Conservation (phyloP, 257 asterid species). For the Cynanchum wilfordii region DNA sequence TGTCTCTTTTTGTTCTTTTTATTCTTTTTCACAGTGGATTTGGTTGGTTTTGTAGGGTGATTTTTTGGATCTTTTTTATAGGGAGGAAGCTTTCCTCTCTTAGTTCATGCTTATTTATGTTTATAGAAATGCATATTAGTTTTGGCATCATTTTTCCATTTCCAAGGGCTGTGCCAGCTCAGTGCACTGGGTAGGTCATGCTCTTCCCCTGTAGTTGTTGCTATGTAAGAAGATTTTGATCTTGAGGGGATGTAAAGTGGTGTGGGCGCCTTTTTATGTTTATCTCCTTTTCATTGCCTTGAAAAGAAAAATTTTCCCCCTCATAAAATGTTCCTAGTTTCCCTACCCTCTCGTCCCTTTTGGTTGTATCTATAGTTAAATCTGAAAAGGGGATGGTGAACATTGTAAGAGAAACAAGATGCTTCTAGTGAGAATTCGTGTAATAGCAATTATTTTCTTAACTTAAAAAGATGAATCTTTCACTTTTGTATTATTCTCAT, state of each 20-base stretch:
- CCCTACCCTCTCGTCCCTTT: background rate
- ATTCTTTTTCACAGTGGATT: background rate
- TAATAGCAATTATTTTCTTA: constrained; percentile 1
- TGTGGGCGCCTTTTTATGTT: background rate
- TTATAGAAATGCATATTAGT: constrained; percentile 13
- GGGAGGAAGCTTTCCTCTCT: constrained; percentile 17
- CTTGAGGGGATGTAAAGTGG: constrained; percentile 23
- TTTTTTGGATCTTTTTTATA: constrained; percentile 9
- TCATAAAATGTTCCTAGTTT: constrained; percentile 7
- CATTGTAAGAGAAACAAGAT: constrained; percentile 13
- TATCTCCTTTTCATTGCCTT: constrained; percentile 7
- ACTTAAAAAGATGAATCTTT: background rate
- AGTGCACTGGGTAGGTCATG: constrained; percentile 6
- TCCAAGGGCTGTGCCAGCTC: background rate
- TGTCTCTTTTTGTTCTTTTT: background rate
- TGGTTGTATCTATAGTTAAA: constrained; percentile 21
- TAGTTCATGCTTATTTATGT: constrained; percentile 1
- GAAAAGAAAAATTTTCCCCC: background rate
- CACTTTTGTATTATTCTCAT: background rate
- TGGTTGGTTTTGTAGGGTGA: constrained; percentile 21
- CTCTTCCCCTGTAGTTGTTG: constrained; percentile 14
- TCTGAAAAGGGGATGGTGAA: constrained; percentile 15
- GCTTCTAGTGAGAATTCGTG: constrained; percentile 16
- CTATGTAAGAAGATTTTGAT: constrained; percentile 24
- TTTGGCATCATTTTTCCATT: constrained; percentile 7